Base-by-base conservation (phyloP, 345 rosid species). In the Angophora floribunda region DNA sequence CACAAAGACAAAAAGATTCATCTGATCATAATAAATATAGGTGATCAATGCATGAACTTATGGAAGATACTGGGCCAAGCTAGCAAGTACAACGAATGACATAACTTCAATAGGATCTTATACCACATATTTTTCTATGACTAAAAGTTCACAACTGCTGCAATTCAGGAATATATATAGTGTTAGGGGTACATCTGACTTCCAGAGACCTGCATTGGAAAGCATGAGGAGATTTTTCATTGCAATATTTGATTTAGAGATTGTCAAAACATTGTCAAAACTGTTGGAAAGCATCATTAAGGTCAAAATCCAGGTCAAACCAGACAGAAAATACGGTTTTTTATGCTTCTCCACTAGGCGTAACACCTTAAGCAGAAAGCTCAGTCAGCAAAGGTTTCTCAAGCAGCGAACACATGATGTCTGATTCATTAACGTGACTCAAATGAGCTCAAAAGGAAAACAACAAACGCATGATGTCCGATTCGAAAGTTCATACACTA, bases 51-150 rank as follows among this genome's bases (percentile, higher is more conserved):
- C 30, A 86, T 41, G 30, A 49, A 44, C 57, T 55, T 79, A 80
- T n/a, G 86, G 51, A 41, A 36, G 47, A 52, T 75, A 75, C 41
- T 19, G 45, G 82, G 49, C 82, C 24, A 75, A 75, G 82, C 82
- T 41, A 75, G 82, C 82, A n/a, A 55, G 78, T 45, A 8, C 59
- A n/a, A 17, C 4, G 1, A 84, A 85, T 26, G 78, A 88, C 9
- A 12, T 19, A 75, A 75, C 82, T 19, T 36, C 49, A 75, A 41
- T 19, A 75, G 49, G 49, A 75, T 75, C 49, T 75, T 49, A 75
- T 95, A 97, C 99, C 99, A 96, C 98, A 91, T 96, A 97, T 92
- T 95, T 95, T 96, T 97, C 99, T 91, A 97, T 93, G 36, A 86
- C 90, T 91, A 96, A 90, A 88, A 97, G 98, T 88, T 97, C 99